Base-by-base conservation (phyloP, 345 rosid genomes). In the Gossypium mustelinum region DNA sequence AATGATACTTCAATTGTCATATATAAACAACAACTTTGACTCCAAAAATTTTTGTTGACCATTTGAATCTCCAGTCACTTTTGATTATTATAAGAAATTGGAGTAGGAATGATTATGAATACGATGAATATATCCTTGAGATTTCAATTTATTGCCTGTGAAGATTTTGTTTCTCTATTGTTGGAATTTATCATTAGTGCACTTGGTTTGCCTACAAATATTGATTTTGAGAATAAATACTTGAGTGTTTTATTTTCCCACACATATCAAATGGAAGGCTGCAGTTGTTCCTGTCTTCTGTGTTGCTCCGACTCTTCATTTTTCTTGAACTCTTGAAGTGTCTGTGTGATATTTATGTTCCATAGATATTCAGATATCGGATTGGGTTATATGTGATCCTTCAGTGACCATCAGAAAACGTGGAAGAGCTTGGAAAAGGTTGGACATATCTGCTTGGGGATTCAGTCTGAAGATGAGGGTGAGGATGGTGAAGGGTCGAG, bases 1-100 rank as follows among this genome's bases (percentile, higher is more conserved):
- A 44, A 45, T 63, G 48, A 55, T 73, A 59, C 67, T 12, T 73
- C 9, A 54, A 43, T 60, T 67, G 24, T 54, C 34, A 41, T 55
- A 13, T 24, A 59, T 59, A 24, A 70, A 54, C 55, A 34, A 55
- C 13, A 11, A 12, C 39, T 71, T 71, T n/a, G 34, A 71, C 34
- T 3, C 7, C 1, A 44, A 25, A 27, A 39, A 7, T 17, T 69
- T 52, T 27, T 47, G 18, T 5, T 27, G 14, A 7, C 18, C 47
- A 11, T 2, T 45, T 11, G 5, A 22, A 13, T 27, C 55, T 45
- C 11, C 20, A 2, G 16, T 8, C 9, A 16, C 13, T 29, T 51
- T 69, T 27, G n/a, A 27, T 22, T 59, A 17, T 17, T 51, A 63
- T 58, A 69, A 27, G 24, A 69, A 27, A 48, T 14, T 3, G 2